phyloP scores from a whole-genome alignment of 192 early-diverging fungal genomes.

The Coemansia sp. region DNA sequence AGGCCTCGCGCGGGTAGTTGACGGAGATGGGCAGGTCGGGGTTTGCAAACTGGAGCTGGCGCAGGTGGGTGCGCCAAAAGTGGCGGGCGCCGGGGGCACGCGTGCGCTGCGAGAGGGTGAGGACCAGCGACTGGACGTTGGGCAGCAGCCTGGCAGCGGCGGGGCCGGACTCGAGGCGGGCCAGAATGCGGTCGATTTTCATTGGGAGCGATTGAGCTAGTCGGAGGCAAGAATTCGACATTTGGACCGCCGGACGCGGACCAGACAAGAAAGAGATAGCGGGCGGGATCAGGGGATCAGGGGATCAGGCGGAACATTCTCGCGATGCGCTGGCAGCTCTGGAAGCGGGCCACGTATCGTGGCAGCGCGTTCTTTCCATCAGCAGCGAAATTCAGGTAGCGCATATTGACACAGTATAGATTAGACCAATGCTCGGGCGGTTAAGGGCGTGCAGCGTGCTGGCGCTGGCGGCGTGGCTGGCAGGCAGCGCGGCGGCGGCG shows the following conservation, averaged over 20 bases:
- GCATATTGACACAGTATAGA: neutral
- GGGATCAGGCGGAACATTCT: no score
- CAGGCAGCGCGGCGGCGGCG: conserved; percentile 48
- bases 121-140: conserved; percentile 29
- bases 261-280: no score
- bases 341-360: no score
- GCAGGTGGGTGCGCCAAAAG: conserved; percentile 51
- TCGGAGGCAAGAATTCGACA: no score
- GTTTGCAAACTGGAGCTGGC: conserved; percentile 49
- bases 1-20: conserved; percentile 43
- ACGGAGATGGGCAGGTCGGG: conserved; percentile 38
- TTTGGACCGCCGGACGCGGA: no score
- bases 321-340: no score
- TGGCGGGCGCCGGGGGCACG: conserved; percentile 43
- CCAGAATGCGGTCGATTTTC: conserved; percentile 44
- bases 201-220: no score
- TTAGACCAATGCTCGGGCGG: conserved; percentile 1
- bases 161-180: conserved; percentile 31
- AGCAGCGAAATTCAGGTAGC: no score
- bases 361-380: no score
- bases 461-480: conserved; percentile 3
- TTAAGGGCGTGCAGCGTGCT: neutral
- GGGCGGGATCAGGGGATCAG: no score
- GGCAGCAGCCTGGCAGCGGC: conserved; percentile 39
- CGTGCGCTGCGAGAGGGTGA: conserved; percentile 51